Evolutionary conservation across 2,329 filamentous ascomycete species (phyloP).

Genomic region (Corniculantispora saksenae): DNA sequence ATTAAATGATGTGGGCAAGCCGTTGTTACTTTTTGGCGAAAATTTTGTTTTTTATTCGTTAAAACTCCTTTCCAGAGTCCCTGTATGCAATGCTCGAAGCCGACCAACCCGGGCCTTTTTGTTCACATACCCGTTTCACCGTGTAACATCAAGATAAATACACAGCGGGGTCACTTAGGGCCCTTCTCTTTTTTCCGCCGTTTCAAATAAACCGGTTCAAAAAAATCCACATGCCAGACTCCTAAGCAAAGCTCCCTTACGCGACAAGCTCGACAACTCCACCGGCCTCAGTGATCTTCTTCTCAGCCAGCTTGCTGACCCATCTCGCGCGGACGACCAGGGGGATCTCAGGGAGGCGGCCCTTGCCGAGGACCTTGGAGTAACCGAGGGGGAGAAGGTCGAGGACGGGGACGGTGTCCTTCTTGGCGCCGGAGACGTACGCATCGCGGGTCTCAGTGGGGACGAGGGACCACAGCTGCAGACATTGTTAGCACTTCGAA

Average conservation of each 20-base stretch:
- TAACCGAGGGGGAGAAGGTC: slow-evolving; percentile 97
- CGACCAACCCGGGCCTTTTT: slow-evolving; percentile 37
- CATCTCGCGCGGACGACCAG: slow-evolving; percentile 93
- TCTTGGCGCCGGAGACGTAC: slow-evolving; percentile 78
- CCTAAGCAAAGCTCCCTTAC: slow-evolving; percentile 45
- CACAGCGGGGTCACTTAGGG: slow-evolving; percentile 19
- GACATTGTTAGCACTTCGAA: not conserved
- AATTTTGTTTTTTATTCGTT: slow-evolving; percentile 43
- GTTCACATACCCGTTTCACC: slow-evolving; percentile 20
- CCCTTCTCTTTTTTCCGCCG: slow-evolving; percentile 23
- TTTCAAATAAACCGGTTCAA: slow-evolving; percentile 28
- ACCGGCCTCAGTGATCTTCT: slow-evolving; percentile 98
- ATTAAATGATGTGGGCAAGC: not conserved
- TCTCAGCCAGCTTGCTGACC: slow-evolving; percentile 93
- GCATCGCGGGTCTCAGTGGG: slow-evolving; percentile 89
- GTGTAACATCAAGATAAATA: slow-evolving; percentile 19
- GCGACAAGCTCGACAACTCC: slow-evolving; percentile 95
- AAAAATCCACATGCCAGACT: slow-evolving; percentile 33
- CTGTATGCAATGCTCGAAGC: slow-evolving; percentile 45
- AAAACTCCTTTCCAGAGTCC: slow-evolving; percentile 42
- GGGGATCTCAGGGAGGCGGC: slow-evolving; percentile 88
- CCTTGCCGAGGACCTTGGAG: slow-evolving; percentile 98
- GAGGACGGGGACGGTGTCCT: slow-evolving; percentile 93
- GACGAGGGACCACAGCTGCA: slow-evolving; percentile 90
- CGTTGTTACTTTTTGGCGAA: slow-evolving; percentile 31